A percentile compares a stretch with the other conserved stretches of the same genome.
phyloP scores from a whole-genome alignment of 257 asterid species.

The Solanum neorickii region DNA sequence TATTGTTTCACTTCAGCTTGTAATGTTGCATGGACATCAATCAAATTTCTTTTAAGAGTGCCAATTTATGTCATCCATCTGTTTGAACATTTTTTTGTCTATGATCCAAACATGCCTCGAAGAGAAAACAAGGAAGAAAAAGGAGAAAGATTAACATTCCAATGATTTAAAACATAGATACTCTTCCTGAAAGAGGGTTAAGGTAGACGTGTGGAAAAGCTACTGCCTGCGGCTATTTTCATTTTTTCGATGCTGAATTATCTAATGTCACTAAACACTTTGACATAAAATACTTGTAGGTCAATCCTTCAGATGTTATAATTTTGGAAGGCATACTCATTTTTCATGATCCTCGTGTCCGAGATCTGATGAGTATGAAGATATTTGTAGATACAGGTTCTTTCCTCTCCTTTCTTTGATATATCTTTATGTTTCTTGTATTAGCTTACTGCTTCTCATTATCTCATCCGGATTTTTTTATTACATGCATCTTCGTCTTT shows the following conservation, averaged over 20 bases:
- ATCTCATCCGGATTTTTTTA: not conserved
- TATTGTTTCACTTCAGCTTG: not conserved
- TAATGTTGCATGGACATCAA: not conserved
- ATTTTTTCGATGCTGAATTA: not conserved
- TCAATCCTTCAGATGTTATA: constrained; percentile 93
- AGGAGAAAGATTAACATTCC: not conserved
- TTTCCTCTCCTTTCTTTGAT: constrained; percentile 7
- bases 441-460: not conserved
- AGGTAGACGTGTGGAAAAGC: not conserved
- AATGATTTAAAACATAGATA: not conserved
- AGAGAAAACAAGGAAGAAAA: not conserved
- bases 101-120: not conserved
- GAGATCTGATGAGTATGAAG: constrained; percentile 90
- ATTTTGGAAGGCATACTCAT: constrained; percentile 96
- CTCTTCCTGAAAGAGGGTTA: not conserved
- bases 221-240: not conserved
- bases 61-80: not conserved
- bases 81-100: not conserved
- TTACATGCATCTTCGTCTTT: not conserved
- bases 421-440: not conserved
- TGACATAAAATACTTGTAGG: constrained; percentile 35
- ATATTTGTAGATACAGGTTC: constrained; percentile 97
- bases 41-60: not conserved
- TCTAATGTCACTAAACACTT: not conserved
- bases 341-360: constrained; percentile 86